These are phyloP conservation scores for Aureobasidium sp. DNA, from an alignment of 2,329 filamentous ascomycete genomes.

Conservation along the genomic window DNA sequence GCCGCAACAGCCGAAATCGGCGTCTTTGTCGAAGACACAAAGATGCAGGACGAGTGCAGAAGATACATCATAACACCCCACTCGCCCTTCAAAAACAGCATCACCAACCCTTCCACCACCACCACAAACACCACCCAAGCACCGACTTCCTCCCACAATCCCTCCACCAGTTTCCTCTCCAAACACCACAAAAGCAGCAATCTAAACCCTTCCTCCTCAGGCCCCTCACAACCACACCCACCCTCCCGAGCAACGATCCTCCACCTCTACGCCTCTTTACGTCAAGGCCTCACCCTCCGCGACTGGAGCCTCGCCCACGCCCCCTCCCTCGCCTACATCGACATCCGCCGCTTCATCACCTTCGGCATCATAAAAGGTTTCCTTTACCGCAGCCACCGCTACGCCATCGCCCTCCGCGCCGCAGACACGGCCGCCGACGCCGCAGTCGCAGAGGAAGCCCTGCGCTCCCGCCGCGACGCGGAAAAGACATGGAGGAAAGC, in stretches of 20 bases:
- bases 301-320: constrained; percentile 77
- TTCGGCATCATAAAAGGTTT: constrained; percentile 95
- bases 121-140: constrained; percentile 5
- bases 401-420: constrained; percentile 41
- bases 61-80: constrained; percentile 59
- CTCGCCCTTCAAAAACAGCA: constrained; percentile 16
- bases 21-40: constrained; percentile 66
- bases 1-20: constrained; percentile 71
- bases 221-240: not conserved
- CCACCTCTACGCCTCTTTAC: constrained; percentile 76
- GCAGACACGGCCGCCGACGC: constrained; percentile 12
- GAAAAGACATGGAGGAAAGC: constrained; percentile 27
- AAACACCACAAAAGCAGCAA: not conserved
- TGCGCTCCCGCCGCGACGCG: not conserved
- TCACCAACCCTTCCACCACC: not conserved
- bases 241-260: constrained; percentile 45
- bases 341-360: constrained; percentile 84
- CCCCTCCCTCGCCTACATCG: constrained; percentile 64
- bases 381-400: constrained; percentile 86
- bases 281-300: constrained; percentile 72
- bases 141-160: constrained; percentile 62
- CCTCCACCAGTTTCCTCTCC: constrained; percentile 50
- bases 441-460: constrained; percentile 17
- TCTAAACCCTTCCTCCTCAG: not conserved
- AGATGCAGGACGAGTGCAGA: constrained; percentile 78